phyloP scores from a whole-genome alignment of 2,329 filamentous ascomycete species.

The Cladosporium sp. region DNA sequence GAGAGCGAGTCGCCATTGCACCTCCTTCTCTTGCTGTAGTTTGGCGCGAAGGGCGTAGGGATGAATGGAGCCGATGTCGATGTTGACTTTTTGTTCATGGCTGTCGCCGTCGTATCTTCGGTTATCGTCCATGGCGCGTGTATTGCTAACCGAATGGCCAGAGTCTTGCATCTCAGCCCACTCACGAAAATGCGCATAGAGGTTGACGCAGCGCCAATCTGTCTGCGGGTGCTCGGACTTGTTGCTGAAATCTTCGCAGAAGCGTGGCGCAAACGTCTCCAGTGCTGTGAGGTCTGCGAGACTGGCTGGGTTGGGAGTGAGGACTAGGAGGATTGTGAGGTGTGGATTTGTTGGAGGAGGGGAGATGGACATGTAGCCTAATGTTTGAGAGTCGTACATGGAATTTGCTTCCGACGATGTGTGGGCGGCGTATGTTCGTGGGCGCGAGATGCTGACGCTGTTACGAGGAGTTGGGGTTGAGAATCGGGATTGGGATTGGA shows the following conservation, averaged over 20 bases:
- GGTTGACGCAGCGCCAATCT: not conserved
- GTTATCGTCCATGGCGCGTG: not conserved
- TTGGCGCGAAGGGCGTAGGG: not conserved
- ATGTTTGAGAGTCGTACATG: not conserved
- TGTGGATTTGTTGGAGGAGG: not conserved
- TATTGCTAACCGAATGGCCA: not conserved
- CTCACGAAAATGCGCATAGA: not conserved
- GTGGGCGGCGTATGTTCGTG: not conserved
- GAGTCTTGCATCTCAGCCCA: not conserved
- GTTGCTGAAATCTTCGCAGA: not conserved
- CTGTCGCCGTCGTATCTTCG: no score
- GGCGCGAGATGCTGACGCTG: not conserved
- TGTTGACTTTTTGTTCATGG: no score
- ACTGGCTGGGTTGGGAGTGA: not conserved
- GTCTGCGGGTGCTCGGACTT: no score
- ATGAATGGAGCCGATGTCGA: slow-evolving; percentile 3
- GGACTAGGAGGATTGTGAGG: not conserved
- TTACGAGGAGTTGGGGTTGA: no score
- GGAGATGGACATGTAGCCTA: not conserved
- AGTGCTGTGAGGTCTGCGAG: not conserved
- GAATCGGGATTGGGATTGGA: no score
- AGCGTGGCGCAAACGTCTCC: not conserved
- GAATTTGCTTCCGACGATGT: not conserved
- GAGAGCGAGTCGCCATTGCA: not conserved
- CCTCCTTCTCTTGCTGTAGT: not conserved